phyloP scores from a whole-genome alignment of 257 asterid species.

The Jaltomata sinuosa region DNA sequence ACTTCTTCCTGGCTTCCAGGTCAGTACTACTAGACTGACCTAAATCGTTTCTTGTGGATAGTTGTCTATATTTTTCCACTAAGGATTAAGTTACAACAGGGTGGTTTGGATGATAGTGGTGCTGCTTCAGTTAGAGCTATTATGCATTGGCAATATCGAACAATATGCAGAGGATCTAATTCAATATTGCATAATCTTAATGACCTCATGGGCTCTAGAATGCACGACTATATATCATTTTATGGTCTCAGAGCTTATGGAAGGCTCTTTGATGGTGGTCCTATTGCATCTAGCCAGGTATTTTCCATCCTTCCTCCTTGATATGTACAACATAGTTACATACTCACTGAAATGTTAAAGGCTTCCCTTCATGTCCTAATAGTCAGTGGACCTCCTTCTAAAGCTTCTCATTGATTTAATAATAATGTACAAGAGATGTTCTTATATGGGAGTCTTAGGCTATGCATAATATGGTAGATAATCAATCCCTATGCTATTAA shows the following conservation, averaged over 20 bases:
- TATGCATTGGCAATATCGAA: slow-evolving; percentile 97
- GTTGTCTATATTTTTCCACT: slow-evolving; percentile 5
- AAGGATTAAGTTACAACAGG: slow-evolving; percentile 36
- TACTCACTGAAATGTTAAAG: background rate
- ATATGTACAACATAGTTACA: background rate
- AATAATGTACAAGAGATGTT: background rate
- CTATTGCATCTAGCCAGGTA: slow-evolving; percentile 88
- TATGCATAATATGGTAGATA: background rate
- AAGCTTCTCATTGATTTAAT: background rate
- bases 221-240: slow-evolving; percentile 81
- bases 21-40: slow-evolving; percentile 1
- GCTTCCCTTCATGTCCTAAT: background rate
- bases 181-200: slow-evolving; percentile 77
- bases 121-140: slow-evolving; percentile 98
- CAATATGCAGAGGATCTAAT: slow-evolving; percentile 67
- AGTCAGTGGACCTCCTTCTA: background rate
- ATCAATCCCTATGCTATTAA: background rate
- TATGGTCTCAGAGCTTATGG: slow-evolving; percentile 84
- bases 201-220: slow-evolving; percentile 59
- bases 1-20: slow-evolving; percentile 98
- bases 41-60: slow-evolving; percentile 2
- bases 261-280: slow-evolving; percentile 74
- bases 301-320: slow-evolving; percentile 3
- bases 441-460: background rate
- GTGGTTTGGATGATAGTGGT: slow-evolving; percentile 96